These are phyloP conservation scores for Chlorella sp. DNA, from an alignment of 139 green algal genomes.

Conservation along the genomic window DNA sequence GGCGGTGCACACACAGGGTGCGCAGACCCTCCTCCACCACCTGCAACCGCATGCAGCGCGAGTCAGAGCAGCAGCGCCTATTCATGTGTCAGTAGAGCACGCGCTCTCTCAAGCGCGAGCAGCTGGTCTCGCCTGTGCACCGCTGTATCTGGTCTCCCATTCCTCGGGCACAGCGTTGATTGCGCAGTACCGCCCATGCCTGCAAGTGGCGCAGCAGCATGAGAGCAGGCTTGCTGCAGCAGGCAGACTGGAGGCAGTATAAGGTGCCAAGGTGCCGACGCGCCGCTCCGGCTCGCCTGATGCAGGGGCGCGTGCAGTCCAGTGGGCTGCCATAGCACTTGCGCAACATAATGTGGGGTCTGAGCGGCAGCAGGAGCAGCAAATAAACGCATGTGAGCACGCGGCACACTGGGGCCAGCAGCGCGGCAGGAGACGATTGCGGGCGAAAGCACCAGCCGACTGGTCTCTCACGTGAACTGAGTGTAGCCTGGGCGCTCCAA, in stretches of 20 bases:
- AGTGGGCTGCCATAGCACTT: constrained; percentile 40
- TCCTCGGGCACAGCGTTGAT: neutral
- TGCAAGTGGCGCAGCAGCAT: no score
- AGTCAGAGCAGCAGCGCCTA: constrained; percentile 54
- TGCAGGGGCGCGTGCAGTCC: constrained; percentile 60
- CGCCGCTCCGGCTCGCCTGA: no score
- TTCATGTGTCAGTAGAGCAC: neutral
- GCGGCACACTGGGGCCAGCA: no score
- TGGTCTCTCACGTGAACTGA: constrained; percentile 19
- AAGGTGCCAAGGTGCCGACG: no score
- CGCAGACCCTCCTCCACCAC: neutral
- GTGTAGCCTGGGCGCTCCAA: neutral
- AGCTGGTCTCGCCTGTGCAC: constrained; percentile 7
- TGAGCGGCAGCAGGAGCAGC: no score
- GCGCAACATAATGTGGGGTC: constrained; percentile 70
- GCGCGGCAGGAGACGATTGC: no score
- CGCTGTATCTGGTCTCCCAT: neutral
- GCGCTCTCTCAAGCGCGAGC: neutral
- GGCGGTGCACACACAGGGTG: no score
- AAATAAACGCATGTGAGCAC: no score
- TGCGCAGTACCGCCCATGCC: constrained; percentile 27
- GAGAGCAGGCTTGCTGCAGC: no score
- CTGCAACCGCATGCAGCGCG: constrained; percentile 11
- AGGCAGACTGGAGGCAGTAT: no score
- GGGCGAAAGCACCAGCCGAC: no score